Evolutionary conservation across 352 stramenopile genomes (phyloP).

Genomic region (Thraustochytrium striatum): DNA sequence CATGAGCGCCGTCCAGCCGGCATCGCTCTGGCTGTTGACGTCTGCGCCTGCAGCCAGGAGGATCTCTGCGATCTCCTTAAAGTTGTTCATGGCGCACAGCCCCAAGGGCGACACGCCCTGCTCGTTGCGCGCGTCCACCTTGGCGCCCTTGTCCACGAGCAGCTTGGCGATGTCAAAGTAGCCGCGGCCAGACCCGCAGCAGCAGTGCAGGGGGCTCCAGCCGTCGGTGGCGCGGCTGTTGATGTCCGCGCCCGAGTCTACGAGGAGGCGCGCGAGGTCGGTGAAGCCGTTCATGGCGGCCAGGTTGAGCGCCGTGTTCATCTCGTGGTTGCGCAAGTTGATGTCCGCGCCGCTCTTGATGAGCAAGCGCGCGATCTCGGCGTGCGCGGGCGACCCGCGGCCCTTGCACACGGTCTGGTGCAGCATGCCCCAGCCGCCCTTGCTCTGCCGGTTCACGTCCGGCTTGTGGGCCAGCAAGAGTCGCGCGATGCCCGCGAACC

Average conservation of each 20-base stretch:
- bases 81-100: neutral
- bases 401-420: neutral
- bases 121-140: neutral
- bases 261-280: neutral
- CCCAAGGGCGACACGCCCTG: neutral
- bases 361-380: neutral
- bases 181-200: neutral
- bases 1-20: neutral
- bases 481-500: neutral
- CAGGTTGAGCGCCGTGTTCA: neutral
- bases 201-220: neutral
- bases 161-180: neutral
- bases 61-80: neutral
- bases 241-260: neutral
- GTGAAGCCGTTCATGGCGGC: neutral
- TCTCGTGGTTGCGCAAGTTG: neutral
- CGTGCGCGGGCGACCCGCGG: neutral
- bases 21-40: neutral
- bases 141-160: neutral
- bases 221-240: neutral
- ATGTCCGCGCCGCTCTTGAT: neutral
- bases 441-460: neutral
- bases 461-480: neutral
- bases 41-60: neutral
- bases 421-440: neutral